Evolutionary conservation across 2,329 filamentous ascomycete genomes (phyloP).

Genomic region (Pseudocercospora eumusae): DNA sequence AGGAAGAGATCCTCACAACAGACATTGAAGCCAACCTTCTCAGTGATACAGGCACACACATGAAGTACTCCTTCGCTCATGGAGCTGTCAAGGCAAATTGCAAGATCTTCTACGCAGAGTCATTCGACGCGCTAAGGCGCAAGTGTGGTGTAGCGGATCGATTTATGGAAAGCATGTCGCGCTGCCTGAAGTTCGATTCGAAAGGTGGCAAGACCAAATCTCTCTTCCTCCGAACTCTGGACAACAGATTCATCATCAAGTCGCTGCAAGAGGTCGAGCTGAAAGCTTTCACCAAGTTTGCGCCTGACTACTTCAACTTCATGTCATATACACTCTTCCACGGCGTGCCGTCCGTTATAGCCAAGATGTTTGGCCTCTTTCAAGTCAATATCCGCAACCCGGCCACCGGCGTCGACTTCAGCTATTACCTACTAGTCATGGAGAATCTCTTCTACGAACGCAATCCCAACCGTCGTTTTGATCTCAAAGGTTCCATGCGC

Average conservation of each 20-base stretch:
- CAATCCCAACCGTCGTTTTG: constrained; percentile 75
- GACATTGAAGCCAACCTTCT: constrained; percentile 79
- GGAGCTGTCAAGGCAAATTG: constrained; percentile 93
- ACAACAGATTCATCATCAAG: constrained; percentile 91
- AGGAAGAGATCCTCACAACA: constrained; percentile 62
- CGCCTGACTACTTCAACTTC: constrained; percentile 94
- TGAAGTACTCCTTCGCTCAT: constrained; percentile 94
- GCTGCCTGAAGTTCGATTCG: constrained; percentile 96
- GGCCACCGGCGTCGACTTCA: constrained; percentile 85
- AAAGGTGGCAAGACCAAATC: constrained; percentile 98
- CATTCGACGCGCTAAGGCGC: constrained; percentile 89
- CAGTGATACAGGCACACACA: constrained; percentile 82
- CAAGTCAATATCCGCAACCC: constrained; percentile 97
- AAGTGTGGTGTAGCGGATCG: constrained; percentile 93
- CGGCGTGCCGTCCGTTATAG: constrained; percentile 88
- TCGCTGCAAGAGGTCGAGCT: constrained; percentile 89
- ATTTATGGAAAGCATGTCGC: constrained; percentile 90
- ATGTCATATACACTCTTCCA: constrained; percentile 97
- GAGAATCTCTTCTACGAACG: constrained; percentile 98
- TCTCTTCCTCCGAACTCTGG: constrained; percentile 92
- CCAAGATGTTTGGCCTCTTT: constrained; percentile 98
- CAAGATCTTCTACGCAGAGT: constrained; percentile 98
- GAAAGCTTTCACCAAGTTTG: constrained; percentile 90
- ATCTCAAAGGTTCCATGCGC: constrained; percentile 96
- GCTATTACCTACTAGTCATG: constrained; percentile 91